Evolutionary conservation across 2,329 filamentous ascomycete genomes (phyloP).

Genomic region (Biscogniauxia marginata): DNA sequence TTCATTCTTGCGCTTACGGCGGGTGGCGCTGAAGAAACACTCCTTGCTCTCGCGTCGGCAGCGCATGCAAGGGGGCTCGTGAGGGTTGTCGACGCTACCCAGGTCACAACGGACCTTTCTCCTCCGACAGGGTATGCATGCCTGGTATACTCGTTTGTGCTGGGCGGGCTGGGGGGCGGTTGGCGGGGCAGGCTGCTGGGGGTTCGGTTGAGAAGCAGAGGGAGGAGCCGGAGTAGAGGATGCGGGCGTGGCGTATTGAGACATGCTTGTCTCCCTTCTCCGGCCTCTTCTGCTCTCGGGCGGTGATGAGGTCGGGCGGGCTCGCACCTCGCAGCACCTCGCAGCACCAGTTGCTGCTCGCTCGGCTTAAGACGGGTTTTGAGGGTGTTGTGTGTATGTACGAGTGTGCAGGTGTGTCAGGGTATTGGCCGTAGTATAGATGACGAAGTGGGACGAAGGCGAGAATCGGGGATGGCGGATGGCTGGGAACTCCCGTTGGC

Average conservation of each 20-base stretch:
- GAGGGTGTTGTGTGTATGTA: slow-evolving; percentile 19
- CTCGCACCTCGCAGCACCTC: not conserved
- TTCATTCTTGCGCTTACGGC: slow-evolving; percentile 82
- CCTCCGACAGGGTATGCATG: slow-evolving; percentile 61
- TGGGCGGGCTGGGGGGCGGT: slow-evolving; percentile 31
- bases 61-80: slow-evolving; percentile 89
- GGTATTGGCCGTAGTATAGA: not conserved
- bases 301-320: not conserved
- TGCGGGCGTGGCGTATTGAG: slow-evolving; percentile 19
- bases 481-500: too few species aligned
- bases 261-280: slow-evolving; percentile 15
- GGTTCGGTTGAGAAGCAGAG: slow-evolving; percentile 9
- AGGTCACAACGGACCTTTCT: slow-evolving; percentile 63
- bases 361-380: slow-evolving; percentile 36
- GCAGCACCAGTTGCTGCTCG: slow-evolving; percentile 7
- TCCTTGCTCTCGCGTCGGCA: slow-evolving; percentile 94
- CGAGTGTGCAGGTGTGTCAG: not conserved
- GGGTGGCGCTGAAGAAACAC: slow-evolving; percentile 93
- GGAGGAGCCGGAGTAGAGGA: slow-evolving; percentile 1
- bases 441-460: slow-evolving; percentile 3
- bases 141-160: slow-evolving; percentile 63
- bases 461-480: not conserved
- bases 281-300: slow-evolving; percentile 16
- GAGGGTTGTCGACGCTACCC: slow-evolving; percentile 84
- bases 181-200: slow-evolving; percentile 13